Conservation (phyloP, 1,139 yeast species). For the Yamadazyma diospyri region DNA sequence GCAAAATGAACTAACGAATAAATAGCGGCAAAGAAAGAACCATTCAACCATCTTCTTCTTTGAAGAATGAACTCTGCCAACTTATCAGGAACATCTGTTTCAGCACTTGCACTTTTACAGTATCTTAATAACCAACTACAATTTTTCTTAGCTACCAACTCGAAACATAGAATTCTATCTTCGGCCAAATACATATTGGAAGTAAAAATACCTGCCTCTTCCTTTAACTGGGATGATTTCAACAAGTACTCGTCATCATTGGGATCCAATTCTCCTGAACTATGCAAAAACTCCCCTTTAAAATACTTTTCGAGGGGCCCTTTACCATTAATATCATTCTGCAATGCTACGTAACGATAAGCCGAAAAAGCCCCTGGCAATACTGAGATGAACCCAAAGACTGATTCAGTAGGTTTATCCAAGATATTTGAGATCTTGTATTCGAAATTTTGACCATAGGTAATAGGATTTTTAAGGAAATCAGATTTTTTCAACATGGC, state of each 20-base stretch:
- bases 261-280: constrained; percentile 44
- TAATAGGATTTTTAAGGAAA: constrained; percentile 43
- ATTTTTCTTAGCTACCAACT: constrained; percentile 43
- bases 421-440: constrained; percentile 44
- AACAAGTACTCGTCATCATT: constrained; percentile 44
- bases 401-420: constrained; percentile 46
- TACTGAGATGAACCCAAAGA: constrained; percentile 45
- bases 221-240: constrained; percentile 36
- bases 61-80: constrained; percentile 46
- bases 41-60: constrained; percentile 51
- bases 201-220: constrained; percentile 49
- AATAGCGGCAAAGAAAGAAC: constrained; percentile 49
- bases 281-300: constrained; percentile 48
- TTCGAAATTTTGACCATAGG: constrained; percentile 48
- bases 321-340: constrained; percentile 39
- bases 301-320: constrained; percentile 49
- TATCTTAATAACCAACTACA: constrained; percentile 46
- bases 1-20: constrained; percentile 45
- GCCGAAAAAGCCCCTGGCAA: constrained; percentile 50
- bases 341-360: constrained; percentile 39
- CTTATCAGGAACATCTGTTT: constrained; percentile 48
- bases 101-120: constrained; percentile 46
- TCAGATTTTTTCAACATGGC: constrained; percentile 41
- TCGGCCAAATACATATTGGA: constrained; percentile 51
- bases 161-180: constrained; percentile 49